phyloP scores from a whole-genome alignment of 441 rosid species.

The Pelargonium australe region DNA sequence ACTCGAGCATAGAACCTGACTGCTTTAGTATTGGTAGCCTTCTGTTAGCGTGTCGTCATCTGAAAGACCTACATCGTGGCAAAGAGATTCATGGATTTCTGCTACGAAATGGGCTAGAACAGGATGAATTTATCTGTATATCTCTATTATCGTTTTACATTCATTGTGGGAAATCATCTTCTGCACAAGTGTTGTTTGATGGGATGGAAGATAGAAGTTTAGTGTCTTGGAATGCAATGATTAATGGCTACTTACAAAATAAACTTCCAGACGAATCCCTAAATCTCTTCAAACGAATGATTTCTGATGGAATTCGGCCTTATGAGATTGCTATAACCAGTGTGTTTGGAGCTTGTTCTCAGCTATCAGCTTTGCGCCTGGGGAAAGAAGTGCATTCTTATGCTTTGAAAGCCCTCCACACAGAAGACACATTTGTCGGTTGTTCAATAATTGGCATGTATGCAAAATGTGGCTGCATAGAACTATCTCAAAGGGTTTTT shows the following conservation, averaged over 20 bases:
- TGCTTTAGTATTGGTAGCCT: slow-evolving; percentile 45
- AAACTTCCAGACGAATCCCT: slow-evolving; percentile 37
- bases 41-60: slow-evolving; percentile 46
- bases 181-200: slow-evolving; percentile 41
- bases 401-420: slow-evolving; percentile 32
- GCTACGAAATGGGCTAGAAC: slow-evolving; percentile 38
- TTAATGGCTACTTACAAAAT: slow-evolving; percentile 38
- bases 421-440: slow-evolving; percentile 28
- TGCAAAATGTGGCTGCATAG: slow-evolving; percentile 39
- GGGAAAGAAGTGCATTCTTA: slow-evolving; percentile 49
- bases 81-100: slow-evolving; percentile 49
- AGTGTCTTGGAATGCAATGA: slow-evolving; percentile 45
- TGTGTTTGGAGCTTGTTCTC: slow-evolving; percentile 39
- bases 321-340: slow-evolving; percentile 30
- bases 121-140: slow-evolving; percentile 33
- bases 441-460: slow-evolving; percentile 46
- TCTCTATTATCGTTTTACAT: slow-evolving; percentile 50
- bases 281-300: slow-evolving; percentile 34
- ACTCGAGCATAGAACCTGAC: slow-evolving; percentile 40
- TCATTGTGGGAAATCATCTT: slow-evolving; percentile 33
- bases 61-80: slow-evolving; percentile 37
- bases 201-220: slow-evolving; percentile 34
- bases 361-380: slow-evolving; percentile 35
- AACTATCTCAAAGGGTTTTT: slow-evolving; percentile 29
- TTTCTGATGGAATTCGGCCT: slow-evolving; percentile 30